A percentile compares a stretch with the other conserved stretches of the same genome.
These are phyloP conservation scores for Vitis riparia DNA, from an alignment of 164 flowering plant genomes.

Conservation along the genomic window DNA sequence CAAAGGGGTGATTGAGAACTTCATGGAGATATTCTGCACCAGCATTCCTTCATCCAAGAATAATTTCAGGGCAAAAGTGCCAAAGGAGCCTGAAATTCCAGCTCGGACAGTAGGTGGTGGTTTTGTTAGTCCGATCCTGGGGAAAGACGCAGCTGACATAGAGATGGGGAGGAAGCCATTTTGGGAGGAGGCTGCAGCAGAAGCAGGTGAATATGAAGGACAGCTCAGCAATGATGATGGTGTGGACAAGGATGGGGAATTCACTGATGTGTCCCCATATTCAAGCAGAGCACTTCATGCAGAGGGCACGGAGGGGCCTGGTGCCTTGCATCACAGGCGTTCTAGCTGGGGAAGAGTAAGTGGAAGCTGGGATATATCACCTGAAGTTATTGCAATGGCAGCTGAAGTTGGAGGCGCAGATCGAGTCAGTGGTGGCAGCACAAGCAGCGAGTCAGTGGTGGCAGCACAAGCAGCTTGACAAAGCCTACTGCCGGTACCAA, in stretches of 20 bases:
- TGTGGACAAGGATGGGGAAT: constrained; percentile 10
- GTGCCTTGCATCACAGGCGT: constrained; percentile 18
- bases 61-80: constrained; percentile 34
- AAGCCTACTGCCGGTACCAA: too few relatives aligned
- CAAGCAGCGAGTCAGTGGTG: not conserved
- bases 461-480: constrained; percentile 4
- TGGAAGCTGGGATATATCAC: constrained; percentile 34
- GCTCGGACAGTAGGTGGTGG: constrained; percentile 18
- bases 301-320: constrained; percentile 17
- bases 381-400: constrained; percentile 25
- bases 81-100: constrained; percentile 19
- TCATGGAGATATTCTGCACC: constrained; percentile 37
- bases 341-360: constrained; percentile 32
- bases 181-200: constrained; percentile 17
- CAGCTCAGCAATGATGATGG: constrained; percentile 4
- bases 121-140: constrained; percentile 20
- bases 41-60: constrained; percentile 41
- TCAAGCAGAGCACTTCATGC: constrained; percentile 22
- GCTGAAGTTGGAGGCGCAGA: constrained; percentile 26
- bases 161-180: constrained; percentile 40
- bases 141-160: constrained; percentile 25
- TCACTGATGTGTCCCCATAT: constrained; percentile 16
- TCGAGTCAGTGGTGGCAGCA: constrained; percentile 3
- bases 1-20: constrained; percentile 31
- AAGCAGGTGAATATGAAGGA: constrained; percentile 12